Evolutionary conservation across 208 protist species (phyloP).

Genomic region (Kentomonas sorsogonicus): DNA sequence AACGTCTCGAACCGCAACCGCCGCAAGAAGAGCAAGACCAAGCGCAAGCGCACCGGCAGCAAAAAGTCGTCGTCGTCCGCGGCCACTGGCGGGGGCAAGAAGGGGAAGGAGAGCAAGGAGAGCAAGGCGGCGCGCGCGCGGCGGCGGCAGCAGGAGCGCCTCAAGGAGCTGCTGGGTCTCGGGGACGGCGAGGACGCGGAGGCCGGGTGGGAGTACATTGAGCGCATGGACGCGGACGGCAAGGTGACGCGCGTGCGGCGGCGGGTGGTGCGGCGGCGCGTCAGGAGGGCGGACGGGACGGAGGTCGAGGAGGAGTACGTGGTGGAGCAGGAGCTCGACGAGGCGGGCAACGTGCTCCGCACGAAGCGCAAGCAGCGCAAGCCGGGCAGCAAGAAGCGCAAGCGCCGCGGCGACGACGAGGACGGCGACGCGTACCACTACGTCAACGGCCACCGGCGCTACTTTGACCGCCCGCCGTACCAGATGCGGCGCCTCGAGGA

Average conservation of each 20-base stretch:
- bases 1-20: no score
- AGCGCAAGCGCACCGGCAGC: neutral
- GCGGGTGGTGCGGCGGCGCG: neutral
- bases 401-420: constrained; percentile 16
- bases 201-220: constrained; percentile 31
- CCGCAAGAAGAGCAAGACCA: no score
- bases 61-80: neutral
- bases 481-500: constrained; percentile 14
- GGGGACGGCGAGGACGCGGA: neutral
- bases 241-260: constrained; percentile 9
- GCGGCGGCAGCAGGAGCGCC: neutral
- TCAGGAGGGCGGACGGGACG: constrained; percentile 1
- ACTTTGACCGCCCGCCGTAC: no score
- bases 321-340: constrained; percentile 51
- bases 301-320: constrained; percentile 8
- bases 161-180: constrained; percentile 14
- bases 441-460: no score
- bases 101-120: constrained; percentile 10
- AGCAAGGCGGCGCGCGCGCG: neutral
- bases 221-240: constrained; percentile 28
- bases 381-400: constrained; percentile 14
- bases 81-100: neutral
- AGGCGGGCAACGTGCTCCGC: constrained; percentile 23
- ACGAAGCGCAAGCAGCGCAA: constrained; percentile 8
- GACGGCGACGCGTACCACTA: no score